Evolutionary conservation across 176 grass and related monocot species (phyloP), one percentile per base, ranked within the genome.

Genomic region (Raddia distichophylla): DNA sequence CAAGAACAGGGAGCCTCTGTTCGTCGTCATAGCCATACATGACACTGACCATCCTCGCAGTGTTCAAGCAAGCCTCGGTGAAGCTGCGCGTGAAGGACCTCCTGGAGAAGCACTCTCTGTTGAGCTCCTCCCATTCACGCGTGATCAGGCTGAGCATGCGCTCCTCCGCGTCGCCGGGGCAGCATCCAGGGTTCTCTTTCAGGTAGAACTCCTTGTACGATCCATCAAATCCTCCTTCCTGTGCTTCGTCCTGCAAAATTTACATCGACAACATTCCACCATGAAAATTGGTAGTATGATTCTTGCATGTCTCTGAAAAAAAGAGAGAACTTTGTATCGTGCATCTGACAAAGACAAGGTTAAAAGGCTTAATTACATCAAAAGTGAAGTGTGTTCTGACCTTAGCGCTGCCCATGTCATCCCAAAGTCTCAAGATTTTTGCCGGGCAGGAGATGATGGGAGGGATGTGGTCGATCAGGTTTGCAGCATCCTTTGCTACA

Each of bases 371-470:
- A 27, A 27, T 27, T 27, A 27, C 16, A 42, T 8, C 3, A 4
- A 48, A 20, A 11, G 12, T 47, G 6, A 5, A 2, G 6, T 8
- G 5, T 17, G 0, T 35, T 20, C 34, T 78, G 6, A 93, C 88
- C 94, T 83, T 76, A 3, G 86, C 94, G 80, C 79, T 94, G 11
- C 87, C 91, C 64, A 97, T 69, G 67, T 97, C 89, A 76, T 97
- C 87, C 72, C 67, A 86, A 17, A 97, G 91, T 6, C 91, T 81
- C 14, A 94, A 73, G 53, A 97, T 94, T 73, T 78, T 94, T 4
- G 89, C 82, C 1, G 75, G 59, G 73, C 54, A 88, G 60, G 89
- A 88, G 13, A 91, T 47, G 6, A 85, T 9, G 1, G 47, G 10
- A 5, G 74, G 71, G 8, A 65, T 50, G n/a, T 68, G 66, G 5